These are phyloP conservation scores for Fagopyrum esculentum DNA, from an alignment of 148 eudicot species.

Conservation along the genomic window DNA sequence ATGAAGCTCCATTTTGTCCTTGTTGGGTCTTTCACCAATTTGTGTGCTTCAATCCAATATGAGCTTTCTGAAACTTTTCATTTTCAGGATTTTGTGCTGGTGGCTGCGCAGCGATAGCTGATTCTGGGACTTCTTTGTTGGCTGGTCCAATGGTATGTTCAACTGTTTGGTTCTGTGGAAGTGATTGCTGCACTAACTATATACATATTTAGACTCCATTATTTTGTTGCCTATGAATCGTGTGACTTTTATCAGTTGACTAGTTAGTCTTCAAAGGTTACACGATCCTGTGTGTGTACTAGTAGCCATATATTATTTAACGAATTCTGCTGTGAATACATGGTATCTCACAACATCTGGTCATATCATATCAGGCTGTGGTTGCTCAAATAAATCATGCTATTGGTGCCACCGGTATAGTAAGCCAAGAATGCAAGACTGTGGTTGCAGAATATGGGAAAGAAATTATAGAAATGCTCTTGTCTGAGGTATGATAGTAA, in stretches of 20 bases:
- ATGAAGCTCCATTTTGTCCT: neutral
- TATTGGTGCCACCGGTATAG: slow-evolving; percentile 84
- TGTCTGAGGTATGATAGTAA: slow-evolving; percentile 39
- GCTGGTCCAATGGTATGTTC: slow-evolving; percentile 81
- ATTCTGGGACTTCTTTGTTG: slow-evolving; percentile 91
- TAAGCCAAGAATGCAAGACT: slow-evolving; percentile 81
- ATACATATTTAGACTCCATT: neutral
- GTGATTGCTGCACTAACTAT: neutral
- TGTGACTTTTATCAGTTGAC: neutral
- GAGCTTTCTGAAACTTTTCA: too few species aligned
- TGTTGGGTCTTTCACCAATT: neutral
- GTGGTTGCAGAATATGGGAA: slow-evolving; percentile 70
- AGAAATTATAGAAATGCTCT: slow-evolving; percentile 51
- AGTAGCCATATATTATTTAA: neutral
- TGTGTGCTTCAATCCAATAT: neutral
- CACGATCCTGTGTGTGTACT: neutral
- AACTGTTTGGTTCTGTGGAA: neutral
- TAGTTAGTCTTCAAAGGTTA: neutral
- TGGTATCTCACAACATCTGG: neutral
- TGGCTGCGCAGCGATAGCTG: slow-evolving; percentile 93
- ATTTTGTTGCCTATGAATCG: neutral
- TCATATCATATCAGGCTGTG: slow-evolving; percentile 41
- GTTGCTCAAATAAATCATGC: slow-evolving; percentile 86
- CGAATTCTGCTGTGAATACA: too few species aligned
- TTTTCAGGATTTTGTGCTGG: slow-evolving; percentile 66